phyloP scores from a whole-genome alignment of 345 rosid genomes.

The Sonneratia alba region DNA sequence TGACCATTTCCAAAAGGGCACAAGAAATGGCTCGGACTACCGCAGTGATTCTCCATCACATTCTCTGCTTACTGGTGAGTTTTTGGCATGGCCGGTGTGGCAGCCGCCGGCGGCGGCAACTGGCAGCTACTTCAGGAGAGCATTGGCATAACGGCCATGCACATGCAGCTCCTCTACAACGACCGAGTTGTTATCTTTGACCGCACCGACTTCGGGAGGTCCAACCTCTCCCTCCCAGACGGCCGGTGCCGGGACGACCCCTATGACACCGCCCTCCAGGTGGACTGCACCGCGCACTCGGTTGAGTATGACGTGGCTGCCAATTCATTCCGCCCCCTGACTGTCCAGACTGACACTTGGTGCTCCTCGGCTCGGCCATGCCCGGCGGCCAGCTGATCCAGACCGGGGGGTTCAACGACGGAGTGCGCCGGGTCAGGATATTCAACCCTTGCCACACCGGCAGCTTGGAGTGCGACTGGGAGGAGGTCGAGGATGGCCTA shows the following conservation, averaged over 20 bases:
- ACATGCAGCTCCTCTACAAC: conserved; percentile 28
- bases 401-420: conserved; percentile 55
- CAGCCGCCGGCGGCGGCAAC: not conserved
- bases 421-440: conserved; percentile 17
- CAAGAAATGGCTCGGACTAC: not conserved
- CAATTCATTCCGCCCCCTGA: conserved; percentile 45
- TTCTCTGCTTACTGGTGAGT: not conserved
- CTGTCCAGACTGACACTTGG: conserved; percentile 63
- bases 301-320: conserved; percentile 46
- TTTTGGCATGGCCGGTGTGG: not conserved
- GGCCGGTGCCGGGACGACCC: conserved; percentile 25
- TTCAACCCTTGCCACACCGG: conserved; percentile 33
- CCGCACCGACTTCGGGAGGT: conserved; percentile 36
- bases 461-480: conserved; percentile 24
- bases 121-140: conserved; percentile 24
- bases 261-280: conserved; percentile 1
- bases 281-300: conserved; percentile 76
- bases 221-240: conserved; percentile 34
- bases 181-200: conserved; percentile 27
- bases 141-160: conserved; percentile 29
- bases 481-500: conserved; percentile 17
- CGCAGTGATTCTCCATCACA: not conserved
- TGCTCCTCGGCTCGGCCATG: conserved; percentile 60
- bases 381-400: conserved; percentile 53
- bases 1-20: no score